These are phyloP conservation scores for Rhynchospora tenuis DNA, from an alignment of 176 grass and related monocot species.

Conservation along the genomic window DNA sequence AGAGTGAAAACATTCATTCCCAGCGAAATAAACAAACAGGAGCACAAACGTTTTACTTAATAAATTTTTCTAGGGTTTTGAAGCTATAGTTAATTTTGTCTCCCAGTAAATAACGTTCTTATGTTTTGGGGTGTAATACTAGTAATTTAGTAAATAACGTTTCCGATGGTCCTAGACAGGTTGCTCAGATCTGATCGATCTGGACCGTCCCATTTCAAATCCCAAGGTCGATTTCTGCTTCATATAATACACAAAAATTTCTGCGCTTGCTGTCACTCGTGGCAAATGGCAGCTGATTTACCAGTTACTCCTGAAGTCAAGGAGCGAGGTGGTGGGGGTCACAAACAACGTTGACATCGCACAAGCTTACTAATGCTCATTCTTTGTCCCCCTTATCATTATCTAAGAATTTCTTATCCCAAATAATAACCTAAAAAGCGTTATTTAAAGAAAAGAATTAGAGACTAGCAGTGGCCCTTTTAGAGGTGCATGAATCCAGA, in stretches of 20 bases:
- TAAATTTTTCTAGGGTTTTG: neutral
- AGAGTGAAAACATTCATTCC: neutral
- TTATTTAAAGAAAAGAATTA: neutral
- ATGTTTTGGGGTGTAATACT: too few relatives aligned
- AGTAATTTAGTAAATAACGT: too few relatives aligned
- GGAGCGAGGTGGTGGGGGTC: neutral
- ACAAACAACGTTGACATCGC: neutral
- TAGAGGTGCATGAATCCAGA: constrained; percentile 7
- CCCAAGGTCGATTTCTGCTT: neutral
- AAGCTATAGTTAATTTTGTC: too few relatives aligned
- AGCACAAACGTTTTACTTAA: neutral
- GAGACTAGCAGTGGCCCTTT: neutral
- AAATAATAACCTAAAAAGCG: neutral
- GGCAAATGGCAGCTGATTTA: neutral
- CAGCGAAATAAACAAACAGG: neutral
- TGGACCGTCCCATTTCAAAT: neutral
- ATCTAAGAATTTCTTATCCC: neutral
- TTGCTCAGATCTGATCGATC: neutral
- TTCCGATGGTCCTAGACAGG: too few relatives aligned
- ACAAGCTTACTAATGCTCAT: neutral
- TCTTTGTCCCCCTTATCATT: neutral
- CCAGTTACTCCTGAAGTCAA: neutral
- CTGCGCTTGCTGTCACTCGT: neutral
- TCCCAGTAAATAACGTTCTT: too few relatives aligned
- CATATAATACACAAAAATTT: neutral